Evolutionary conservation across 768 basidiomycete species (phyloP), one percentile per base, ranked within the genome.

Genomic region (Pisolithus marmoratus): DNA sequence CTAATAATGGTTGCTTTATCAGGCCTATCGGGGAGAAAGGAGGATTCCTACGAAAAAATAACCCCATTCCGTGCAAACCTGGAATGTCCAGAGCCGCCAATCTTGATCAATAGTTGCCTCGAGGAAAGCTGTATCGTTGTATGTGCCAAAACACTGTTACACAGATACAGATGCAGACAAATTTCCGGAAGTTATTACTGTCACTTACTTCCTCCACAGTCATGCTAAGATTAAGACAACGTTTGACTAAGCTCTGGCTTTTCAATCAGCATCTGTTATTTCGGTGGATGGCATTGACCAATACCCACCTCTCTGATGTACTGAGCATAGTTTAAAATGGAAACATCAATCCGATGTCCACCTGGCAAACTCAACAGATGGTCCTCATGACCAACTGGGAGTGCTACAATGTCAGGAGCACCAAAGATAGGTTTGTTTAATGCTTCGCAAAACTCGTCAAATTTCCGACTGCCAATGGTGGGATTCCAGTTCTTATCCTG

Each of bases 11-110:
- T 46, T 23, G 38, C 37, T 38, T 8, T 43, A 19, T 27, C 23
- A 15, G 31, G 2, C 9, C 20, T 8, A n/a, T 31, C 9, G 20
- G 8, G 27, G 26, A 22, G 38, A 48, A 34, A 20, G 3, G 41
- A 42, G 8, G 38, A 45, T 22, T 63, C 80, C 31, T 59, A 88
- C 90, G 27, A 77, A 83, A 65, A 95, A 94, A 68, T 91, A 99
- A 2, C 94, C 95, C 95, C 95, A 97, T 61, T 95, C 81, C 0
- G 90, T 93, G 73, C 92, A 94, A 48, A 92, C 89, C 70, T 91
- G 94, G 77, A 92, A 95, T 5, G 74, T 58, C 94, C 94, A 97
- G 12, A 85, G 70, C 38, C 91, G 78, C 94, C 94, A 97, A 5
- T 76, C 78, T 59, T 90, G 80, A 51, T 81, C 75, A 8, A 92